Base-by-base conservation (phyloP, 768 basidiomycete genomes). In the Calocybe cyanea region DNA sequence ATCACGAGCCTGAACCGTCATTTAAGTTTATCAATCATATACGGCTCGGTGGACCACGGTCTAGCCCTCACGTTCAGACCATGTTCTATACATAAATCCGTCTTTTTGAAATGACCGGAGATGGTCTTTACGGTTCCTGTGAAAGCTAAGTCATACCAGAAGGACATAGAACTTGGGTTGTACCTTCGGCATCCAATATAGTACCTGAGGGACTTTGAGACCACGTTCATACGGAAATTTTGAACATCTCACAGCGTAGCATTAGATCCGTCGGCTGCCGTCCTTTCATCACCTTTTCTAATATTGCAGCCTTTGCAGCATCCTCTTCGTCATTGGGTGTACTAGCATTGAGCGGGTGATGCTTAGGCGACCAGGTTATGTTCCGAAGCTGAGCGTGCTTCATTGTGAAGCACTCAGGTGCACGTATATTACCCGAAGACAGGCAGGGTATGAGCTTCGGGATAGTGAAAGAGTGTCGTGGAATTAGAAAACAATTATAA, bases 251-350 rank as follows among this genome's bases (percentile, higher is more conserved):
- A 93, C 93, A 95, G 56, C 92, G 81, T 49, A 96, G 71, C 81
- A 90, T 88, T 50, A 94, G 81, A 57, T 95, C 92, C 25, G 89
- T 80, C 18, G 91, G 88, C 57, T 92, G 86, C 42, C 90, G 79
- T 45, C 87, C 85, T 62, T 89, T 89, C 78, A 91, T 83, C 48
- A 87, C 83, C 54, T 86, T 89, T 57, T 91, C 89, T 39, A 92
- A 67, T 49, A 92, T 83, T 41, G 83, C 82, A 21, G 76, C 77
- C 57, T 83, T 82, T 1, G 84, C 77, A 25, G 72, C 72, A 57
- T 89, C 86, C 63, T 92, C 87, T 57, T 85, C 78, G 38, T 57
- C 66, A 46, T 70, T 67, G 24, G 72, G 58, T 14, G 60, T 57
- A 31, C 69, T 67, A 34, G 58, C 53, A 34, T 54, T 37, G 35